These are phyloP conservation scores for Eurotiales sp. DNA, from an alignment of 2,329 filamentous ascomycete genomes.

Conservation along the genomic window DNA sequence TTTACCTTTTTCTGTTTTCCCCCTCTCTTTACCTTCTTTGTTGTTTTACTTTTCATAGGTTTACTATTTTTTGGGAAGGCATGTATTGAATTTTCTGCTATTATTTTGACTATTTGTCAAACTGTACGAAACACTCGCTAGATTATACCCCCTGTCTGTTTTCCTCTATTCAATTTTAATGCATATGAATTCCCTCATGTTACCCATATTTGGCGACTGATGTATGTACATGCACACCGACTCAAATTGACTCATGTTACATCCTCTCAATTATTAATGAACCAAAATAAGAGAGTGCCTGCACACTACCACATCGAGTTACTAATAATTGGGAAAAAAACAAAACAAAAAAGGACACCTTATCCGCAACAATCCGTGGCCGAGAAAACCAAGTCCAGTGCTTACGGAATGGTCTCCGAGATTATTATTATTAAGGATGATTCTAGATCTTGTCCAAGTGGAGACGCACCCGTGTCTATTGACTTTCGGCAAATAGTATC, in stretches of 20 bases:
- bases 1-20: not conserved
- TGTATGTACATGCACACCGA: not conserved
- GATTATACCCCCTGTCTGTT: constrained; percentile 7
- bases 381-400: not conserved
- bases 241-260: too few species aligned
- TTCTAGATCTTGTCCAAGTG: constrained; percentile 5
- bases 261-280: too few species aligned
- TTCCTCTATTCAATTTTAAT: not conserved
- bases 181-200: not conserved
- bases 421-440: constrained; percentile 10
- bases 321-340: too few species aligned
- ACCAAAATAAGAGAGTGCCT: too few species aligned
- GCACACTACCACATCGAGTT: too few species aligned
- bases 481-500: not conserved
- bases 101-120: not conserved
- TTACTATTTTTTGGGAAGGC: not conserved
- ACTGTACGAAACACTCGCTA: constrained; percentile 9
- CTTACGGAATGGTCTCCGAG: not conserved
- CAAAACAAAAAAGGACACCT: too few species aligned
- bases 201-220: not conserved
- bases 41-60: not conserved
- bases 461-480: not conserved
- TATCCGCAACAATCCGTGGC: not conserved
- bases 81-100: not conserved
- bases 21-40: not conserved